Base-by-base conservation (phyloP, 2,329 filamentous ascomycete genomes). In the Sclerotinia glacialis region DNA sequence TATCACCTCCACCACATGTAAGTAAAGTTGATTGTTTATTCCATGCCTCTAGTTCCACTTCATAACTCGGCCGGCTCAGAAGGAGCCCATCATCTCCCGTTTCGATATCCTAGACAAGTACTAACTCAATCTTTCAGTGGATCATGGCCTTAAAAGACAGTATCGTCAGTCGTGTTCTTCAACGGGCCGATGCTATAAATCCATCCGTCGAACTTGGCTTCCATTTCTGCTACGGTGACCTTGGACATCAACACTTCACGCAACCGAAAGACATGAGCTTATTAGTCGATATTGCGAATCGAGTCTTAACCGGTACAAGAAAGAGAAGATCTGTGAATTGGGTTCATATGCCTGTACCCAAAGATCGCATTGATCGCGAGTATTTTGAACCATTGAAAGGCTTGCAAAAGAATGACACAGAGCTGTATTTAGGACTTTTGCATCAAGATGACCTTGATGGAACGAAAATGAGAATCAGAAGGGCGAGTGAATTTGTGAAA, bases 171-270 rank as follows among this genome's bases (percentile, higher is more conserved):
- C 74, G 78, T 16, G 68, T 79, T 11, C 63, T 71, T 3, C 70
- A 74, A 2, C 68, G 80, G 65, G 73, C 75, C 8, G 69, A 70
- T 9, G 70, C 70, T 11, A 73, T 82, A 5, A 72, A 76, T 44
- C 42, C 71, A 7, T 75, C 77, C 67, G 78, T 82, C 1, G 76
- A 80, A 49, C 55, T 82, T 64, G 81, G 79, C 0, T 76, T 80
- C 42, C 81, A 83, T 70, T 74, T 83, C 26, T 83, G 81, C 72
- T 83, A 83, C 69, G 81, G 81, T 16, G 80, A 83, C 67, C 73
- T 79, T 5, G 71, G 74, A 1, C 80, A 82, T 70, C 71, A 73
- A 60, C 80, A 82, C 70, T 82, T 79, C 68, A 67, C 78, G n/a
- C 78, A 83, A 64, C 80, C 81, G 0, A 72, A 67, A 18, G 69